Percentiles rank a stretch among this genome's conserved stretches.
Conservation (phyloP, 2,329 filamentous ascomycete species). For the Hypoxylon sp. region DNA sequence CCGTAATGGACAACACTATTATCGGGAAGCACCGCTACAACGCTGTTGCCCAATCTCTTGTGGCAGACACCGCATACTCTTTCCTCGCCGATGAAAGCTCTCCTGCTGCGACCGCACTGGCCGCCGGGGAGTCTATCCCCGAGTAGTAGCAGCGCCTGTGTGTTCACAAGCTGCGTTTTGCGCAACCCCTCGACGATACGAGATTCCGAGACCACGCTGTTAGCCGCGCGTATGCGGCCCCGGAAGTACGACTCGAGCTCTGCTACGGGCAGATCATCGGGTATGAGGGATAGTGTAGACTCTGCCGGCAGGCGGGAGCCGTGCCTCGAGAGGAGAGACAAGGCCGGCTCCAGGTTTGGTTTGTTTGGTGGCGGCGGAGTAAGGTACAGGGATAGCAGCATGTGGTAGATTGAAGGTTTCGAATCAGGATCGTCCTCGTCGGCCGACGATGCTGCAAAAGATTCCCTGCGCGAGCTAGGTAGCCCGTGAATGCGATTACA, state of each 20-base stretch:
- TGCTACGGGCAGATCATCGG: conserved; percentile 79
- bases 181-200: conserved; percentile 82
- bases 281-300: conserved; percentile 88
- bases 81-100: conserved; percentile 88
- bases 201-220: conserved; percentile 82
- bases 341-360: conserved; percentile 80
- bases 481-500: conserved; percentile 82
- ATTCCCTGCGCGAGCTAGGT: conserved; percentile 43
- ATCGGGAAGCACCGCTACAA: conserved; percentile 89
- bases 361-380: conserved; percentile 79
- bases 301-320: conserved; percentile 90
- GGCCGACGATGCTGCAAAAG: conserved; percentile 47
- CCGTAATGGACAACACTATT: conserved; percentile 85
- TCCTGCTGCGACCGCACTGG: conserved; percentile 67
- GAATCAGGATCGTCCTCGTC: conserved; percentile 64
- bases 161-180: conserved; percentile 81
- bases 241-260: conserved; percentile 92
- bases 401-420: conserved; percentile 88
- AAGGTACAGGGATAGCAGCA: conserved; percentile 88
- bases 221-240: conserved; percentile 88
- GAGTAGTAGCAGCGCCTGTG: conserved; percentile 78
- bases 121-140: conserved; percentile 72
- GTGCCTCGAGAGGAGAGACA: conserved; percentile 90
- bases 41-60: conserved; percentile 90
- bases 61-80: conserved; percentile 92